phyloP scores from a whole-genome alignment of 768 basidiomycete genomes.

The Coprinopsis cinerea region DNA sequence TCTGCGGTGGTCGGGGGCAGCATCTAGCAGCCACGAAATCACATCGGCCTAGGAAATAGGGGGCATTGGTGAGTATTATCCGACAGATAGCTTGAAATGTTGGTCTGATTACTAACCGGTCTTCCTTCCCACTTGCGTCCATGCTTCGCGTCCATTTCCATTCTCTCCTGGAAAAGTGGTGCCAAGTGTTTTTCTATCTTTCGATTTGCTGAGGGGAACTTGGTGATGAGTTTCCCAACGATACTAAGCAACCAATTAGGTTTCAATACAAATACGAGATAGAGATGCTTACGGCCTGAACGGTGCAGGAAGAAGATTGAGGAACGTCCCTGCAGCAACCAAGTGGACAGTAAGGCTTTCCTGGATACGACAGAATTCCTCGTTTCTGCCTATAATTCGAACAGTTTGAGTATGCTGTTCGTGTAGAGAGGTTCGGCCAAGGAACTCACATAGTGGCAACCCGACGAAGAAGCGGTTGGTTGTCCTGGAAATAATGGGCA shows the following conservation, averaged over 20 bases:
- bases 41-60: no score
- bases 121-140: constrained; percentile 21
- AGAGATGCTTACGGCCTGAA: neutral
- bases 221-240: neutral
- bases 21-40: constrained; percentile 40
- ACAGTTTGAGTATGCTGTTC: neutral
- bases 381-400: neutral
- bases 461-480: constrained; percentile 9
- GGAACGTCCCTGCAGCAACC: neutral
- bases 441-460: constrained; percentile 7
- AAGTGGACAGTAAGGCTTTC: neutral
- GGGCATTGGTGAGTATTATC: no score
- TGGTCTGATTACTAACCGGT: constrained; percentile 20
- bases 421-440: neutral
- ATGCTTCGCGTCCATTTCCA: neutral
- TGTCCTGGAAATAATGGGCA: constrained; percentile 1
- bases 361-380: neutral
- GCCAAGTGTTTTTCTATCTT: neutral
- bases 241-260: neutral
- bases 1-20: constrained; percentile 25
- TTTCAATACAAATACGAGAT: no score
- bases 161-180: neutral
- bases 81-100: neutral
- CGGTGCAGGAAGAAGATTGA: neutral
- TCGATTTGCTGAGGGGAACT: neutral